Percentiles rank a stretch among this genome's conserved stretches.
phyloP scores from a whole-genome alignment of 192 early-diverging fungal genomes.

The Backusella liffmaniae region DNA sequence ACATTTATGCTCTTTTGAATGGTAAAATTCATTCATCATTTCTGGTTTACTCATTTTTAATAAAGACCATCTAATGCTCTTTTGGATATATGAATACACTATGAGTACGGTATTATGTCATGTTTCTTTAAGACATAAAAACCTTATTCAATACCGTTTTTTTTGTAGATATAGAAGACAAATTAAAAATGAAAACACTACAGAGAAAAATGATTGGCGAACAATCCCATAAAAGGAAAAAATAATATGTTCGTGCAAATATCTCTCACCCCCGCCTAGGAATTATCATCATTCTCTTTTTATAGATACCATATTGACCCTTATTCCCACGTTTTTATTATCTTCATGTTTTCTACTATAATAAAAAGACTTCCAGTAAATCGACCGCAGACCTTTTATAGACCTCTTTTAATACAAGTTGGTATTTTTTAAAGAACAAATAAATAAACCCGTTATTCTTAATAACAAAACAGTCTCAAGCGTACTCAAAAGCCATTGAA shows the following conservation, averaged over 20 bases:
- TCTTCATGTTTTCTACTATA: not conserved
- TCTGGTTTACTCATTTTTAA: not conserved
- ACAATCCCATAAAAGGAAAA: no score
- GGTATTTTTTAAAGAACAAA: not conserved
- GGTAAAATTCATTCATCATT: not conserved
- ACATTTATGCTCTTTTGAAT: not conserved
- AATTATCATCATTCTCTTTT: no score
- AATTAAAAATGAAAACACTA: not conserved
- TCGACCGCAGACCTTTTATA: not conserved
- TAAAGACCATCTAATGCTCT: not conserved
- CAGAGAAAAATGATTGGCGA: not conserved
- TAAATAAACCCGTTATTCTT: not conserved
- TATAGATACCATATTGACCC: no score
- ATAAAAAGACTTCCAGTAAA: not conserved
- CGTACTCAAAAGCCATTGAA: constrained; percentile 39
- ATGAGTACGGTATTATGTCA: not conserved
- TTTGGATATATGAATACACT: not conserved
- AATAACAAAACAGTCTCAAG: constrained; percentile 4
- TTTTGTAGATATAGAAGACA: no score
- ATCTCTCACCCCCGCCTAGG: no score
- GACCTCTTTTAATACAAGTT: not conserved
- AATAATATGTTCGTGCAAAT: no score
- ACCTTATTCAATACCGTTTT: not conserved
- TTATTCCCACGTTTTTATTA: not conserved
- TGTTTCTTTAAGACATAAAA: not conserved